Base-by-base conservation (phyloP, 2,329 filamentous ascomycete species). In the Hypoxylon sp. region DNA sequence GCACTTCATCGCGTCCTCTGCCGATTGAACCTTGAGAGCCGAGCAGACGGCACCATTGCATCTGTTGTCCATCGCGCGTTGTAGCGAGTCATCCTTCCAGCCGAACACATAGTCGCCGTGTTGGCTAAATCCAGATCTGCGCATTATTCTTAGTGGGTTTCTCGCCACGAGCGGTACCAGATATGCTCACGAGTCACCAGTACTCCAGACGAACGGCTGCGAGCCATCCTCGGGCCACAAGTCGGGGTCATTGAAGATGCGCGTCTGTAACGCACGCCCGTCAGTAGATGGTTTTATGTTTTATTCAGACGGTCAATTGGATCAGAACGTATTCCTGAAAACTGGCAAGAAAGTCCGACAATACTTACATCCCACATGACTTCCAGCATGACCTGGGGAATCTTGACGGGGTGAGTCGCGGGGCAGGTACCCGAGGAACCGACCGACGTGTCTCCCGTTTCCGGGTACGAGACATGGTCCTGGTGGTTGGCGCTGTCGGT, bases 321-420 rank as follows among this genome's bases (percentile, higher is more conserved):
- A 6, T 41, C 19, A 6, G n/a, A 41, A 2, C 37, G 11, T 19
- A n/a, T 17, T 20, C 20, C 1, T 24, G 28, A 13, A 44, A 1
- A 20, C 11, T 3, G n/a, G 19, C 19, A 50, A 46, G n/a, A 50
- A 10, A 28, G 5, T 46, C 15, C 1, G 22, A 43, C 24, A 30
- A 32, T 11, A 71, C 69, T 77, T 52, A 72, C 71, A 54, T 79
- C 74, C 79, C 82, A 89, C 70, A 86, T 82, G 58, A 86, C 81
- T 74, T 89, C 86, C 69, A 80, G 84, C 77, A 89, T 87, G 61
- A 89, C 79, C 19, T 85, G 86, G 19, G 86, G 79, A 4, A 87
- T 76, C 64, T 84, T 85, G 2, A 81, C 79, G 1, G 85, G 85
- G 69, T 85, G 83, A 2, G 76, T 77, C 1, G 24, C 43, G 0